A percentile compares a stretch with the other conserved stretches of the same genome.
Conservation (phyloP, 306 rosid species). For the Ormosia semicastrata region DNA sequence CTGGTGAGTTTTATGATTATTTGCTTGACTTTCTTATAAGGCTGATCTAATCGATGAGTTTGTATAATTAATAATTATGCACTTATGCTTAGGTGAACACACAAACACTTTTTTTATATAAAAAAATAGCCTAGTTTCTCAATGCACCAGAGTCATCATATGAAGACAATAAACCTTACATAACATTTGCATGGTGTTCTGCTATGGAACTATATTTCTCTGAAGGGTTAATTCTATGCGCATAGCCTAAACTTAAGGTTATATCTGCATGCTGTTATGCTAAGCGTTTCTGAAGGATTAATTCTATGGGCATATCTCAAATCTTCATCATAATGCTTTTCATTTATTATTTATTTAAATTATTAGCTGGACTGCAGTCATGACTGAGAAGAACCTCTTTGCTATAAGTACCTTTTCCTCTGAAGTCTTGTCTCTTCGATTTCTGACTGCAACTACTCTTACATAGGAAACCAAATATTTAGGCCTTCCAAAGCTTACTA, state of each 20-base stretch:
- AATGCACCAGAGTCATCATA: not conserved
- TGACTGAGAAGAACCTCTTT: not conserved
- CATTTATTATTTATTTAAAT: not conserved
- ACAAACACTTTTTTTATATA: not conserved
- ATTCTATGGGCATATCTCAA: not conserved
- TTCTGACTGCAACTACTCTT: not conserved
- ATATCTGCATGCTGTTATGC: not conserved
- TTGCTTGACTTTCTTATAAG: not conserved
- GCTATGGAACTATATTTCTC: not conserved
- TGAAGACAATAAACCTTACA: not conserved
- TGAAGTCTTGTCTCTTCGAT: not conserved
- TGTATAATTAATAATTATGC: not conserved
- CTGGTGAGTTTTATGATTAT: conserved; percentile 51
- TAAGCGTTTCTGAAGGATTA: not conserved
- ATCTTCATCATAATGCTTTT: not conserved
- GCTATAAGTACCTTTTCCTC: not conserved
- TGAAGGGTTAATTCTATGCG: not conserved
- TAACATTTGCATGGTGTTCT: not conserved
- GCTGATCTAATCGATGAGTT: not conserved
- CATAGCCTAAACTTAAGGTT: not conserved
- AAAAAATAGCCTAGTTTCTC: not conserved
- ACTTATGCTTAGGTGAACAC: not conserved
- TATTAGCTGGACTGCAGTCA: not conserved
- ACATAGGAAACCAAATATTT: not conserved
- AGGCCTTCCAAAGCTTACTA: not conserved